phyloP scores from a whole-genome alignment of 305 asterid genomes.

The Euphrasia arctica region DNA sequence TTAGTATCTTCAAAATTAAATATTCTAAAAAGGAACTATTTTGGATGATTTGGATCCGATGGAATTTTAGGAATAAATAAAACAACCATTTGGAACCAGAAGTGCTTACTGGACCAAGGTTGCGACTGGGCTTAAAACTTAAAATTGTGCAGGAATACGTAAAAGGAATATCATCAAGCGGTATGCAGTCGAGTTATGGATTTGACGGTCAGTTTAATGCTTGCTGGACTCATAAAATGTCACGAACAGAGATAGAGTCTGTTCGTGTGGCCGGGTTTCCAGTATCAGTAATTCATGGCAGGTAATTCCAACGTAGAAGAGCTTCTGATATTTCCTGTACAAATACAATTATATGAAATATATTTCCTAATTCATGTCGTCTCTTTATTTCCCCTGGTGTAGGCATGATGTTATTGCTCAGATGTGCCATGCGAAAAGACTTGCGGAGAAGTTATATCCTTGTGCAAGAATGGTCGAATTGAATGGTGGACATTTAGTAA shows the following conservation, averaged over 20 bases:
- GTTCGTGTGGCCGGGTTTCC: constrained; percentile 71
- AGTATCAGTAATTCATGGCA: constrained; percentile 89
- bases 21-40: too few species aligned
- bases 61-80: too few species aligned
- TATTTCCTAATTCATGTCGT: not conserved
- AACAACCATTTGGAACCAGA: too few species aligned
- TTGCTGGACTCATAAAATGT: constrained; percentile 89
- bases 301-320: constrained; percentile 41
- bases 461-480: constrained; percentile 93
- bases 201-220: constrained; percentile 95
- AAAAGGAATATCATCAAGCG: constrained; percentile 74
- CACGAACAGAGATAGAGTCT: constrained; percentile 56
- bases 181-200: constrained; percentile 88
- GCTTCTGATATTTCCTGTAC: constrained; percentile 4
- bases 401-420: constrained; percentile 94
- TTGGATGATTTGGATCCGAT: too few species aligned
- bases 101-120: too few species aligned
- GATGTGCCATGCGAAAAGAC: constrained; percentile 75
- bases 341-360: constrained; percentile 3
- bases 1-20: too few species aligned
- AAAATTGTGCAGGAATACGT: constrained; percentile 74
- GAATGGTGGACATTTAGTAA: constrained; percentile 91
- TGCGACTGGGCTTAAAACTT: too few species aligned
- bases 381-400: constrained; percentile 21
- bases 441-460: constrained; percentile 77